A percentile compares a stretch with the other conserved stretches of the same genome.
Evolutionary conservation across 495 filamentous ascomycete genomes (phyloP).

Genomic region (Thermothielavioides terrestris): DNA sequence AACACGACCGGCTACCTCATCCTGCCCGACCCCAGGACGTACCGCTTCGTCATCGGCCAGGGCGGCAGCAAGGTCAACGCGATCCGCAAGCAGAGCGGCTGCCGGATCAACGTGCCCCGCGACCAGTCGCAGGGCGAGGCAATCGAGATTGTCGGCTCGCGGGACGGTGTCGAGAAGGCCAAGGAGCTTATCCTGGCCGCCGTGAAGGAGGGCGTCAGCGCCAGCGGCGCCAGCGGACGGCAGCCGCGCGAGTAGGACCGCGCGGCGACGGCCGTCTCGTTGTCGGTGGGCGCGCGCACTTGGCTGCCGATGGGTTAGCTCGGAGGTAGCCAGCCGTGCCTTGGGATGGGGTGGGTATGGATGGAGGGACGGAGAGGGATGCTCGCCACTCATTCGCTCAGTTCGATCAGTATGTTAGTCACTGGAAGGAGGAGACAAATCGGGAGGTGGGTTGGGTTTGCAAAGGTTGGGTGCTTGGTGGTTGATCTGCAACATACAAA

Average conservation of each 20-base stretch:
- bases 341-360: too few relatives aligned
- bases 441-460: too few relatives aligned
- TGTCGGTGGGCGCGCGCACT: too few relatives aligned
- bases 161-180: slow-evolving; percentile 77
- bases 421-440: too few relatives aligned
- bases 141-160: slow-evolving; percentile 75
- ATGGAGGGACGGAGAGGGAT: too few relatives aligned
- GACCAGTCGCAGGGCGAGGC: slow-evolving; percentile 70
- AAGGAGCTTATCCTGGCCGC: slow-evolving; percentile 80
- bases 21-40: slow-evolving; percentile 79
- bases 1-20: slow-evolving; percentile 75
- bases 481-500: too few relatives aligned
- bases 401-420: too few relatives aligned
- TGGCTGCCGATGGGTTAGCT: too few relatives aligned
- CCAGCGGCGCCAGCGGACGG: slow-evolving; percentile 1
- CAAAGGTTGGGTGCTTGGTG: too few relatives aligned
- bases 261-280: too few relatives aligned
- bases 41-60: slow-evolving; percentile 83
- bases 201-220: slow-evolving; percentile 46
- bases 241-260: slow-evolving; percentile 1
- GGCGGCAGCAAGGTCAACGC: slow-evolving; percentile 83
- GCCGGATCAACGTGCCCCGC: slow-evolving; percentile 83
- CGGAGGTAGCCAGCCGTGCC: too few relatives aligned
- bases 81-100: slow-evolving; percentile 86
- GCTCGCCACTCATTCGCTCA: too few relatives aligned